Conservation (phyloP, 2,329 filamentous ascomycete genomes). For the Clonostachys sp. region DNA sequence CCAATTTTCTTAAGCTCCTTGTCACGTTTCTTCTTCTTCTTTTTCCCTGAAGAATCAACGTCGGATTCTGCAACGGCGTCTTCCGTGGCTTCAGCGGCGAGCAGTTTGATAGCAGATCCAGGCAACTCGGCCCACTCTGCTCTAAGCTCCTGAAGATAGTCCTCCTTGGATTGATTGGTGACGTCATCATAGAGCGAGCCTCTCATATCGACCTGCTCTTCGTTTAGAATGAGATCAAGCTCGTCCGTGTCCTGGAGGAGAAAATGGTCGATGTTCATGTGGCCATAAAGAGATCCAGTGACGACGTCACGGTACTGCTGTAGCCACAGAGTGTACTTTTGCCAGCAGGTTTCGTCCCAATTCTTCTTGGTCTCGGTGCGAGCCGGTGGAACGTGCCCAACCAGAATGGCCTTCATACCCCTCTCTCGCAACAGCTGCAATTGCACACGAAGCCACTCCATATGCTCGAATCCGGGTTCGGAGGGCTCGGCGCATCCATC, state of each 20-base stretch:
- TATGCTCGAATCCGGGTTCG: conserved; percentile 88
- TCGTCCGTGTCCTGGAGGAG: conserved; percentile 82
- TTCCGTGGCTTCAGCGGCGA: conserved; percentile 13
- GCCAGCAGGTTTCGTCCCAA: conserved; percentile 98
- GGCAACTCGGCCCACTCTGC: conserved; percentile 75
- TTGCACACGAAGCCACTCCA: conserved; percentile 93
- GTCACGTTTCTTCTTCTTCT: conserved; percentile 40
- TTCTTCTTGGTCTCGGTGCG: conserved; percentile 77
- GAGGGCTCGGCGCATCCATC: conserved; percentile 77
- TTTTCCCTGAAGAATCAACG: conserved; percentile 13
- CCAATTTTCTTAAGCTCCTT: conserved; percentile 59
- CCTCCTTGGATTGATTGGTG: conserved; percentile 51
- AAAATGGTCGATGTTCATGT: conserved; percentile 99
- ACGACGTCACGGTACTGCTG: conserved; percentile 89
- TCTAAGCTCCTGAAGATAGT: conserved; percentile 77
- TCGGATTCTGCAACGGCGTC: conserved; percentile 10
- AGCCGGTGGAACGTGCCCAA: conserved; percentile 90
- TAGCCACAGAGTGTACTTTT: conserved; percentile 91
- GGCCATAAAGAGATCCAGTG: conserved; percentile 74
- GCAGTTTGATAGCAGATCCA: conserved; percentile 29
- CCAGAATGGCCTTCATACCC: conserved; percentile 90
- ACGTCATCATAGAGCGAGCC: conserved; percentile 45
- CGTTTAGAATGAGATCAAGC: conserved; percentile 53
- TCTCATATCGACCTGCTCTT: conserved; percentile 15
- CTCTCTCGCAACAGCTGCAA: conserved; percentile 76